Conservation (phyloP, 371 early-diverging fungal species). For the Mortierella sp. region DNA sequence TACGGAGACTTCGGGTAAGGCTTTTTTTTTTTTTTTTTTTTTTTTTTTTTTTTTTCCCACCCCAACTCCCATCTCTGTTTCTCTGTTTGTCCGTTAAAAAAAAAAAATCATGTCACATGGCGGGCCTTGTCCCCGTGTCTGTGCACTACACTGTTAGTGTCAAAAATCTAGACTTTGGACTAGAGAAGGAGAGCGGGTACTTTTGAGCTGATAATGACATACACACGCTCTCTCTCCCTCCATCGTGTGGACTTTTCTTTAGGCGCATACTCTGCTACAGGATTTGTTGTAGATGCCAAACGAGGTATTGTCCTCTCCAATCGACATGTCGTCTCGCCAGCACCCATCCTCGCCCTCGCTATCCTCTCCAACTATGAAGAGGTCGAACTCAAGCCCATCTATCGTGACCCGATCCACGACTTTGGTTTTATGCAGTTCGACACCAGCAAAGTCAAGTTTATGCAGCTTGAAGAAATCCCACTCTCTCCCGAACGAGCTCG, state of each 20-base stretch:
- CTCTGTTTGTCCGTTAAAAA: not conserved
- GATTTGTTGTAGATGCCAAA: constrained; percentile 93
- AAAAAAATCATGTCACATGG: not conserved
- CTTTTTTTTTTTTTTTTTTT: no score
- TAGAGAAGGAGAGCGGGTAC: not conserved
- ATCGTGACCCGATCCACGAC: constrained; percentile 89
- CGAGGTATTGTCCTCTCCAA: constrained; percentile 92
- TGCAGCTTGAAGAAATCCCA: constrained; percentile 74
- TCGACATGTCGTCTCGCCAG: constrained; percentile 88
- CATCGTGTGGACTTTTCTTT: not conserved
- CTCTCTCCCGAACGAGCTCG: constrained; percentile 80
- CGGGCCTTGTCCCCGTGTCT: not conserved
- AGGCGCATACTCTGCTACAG: constrained; percentile 83
- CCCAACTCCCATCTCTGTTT: no score
- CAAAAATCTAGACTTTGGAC: constrained; percentile 1
- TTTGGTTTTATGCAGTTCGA: constrained; percentile 93
- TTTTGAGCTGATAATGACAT: no score
- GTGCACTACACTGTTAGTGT: not conserved
- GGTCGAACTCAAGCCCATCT: constrained; percentile 81
- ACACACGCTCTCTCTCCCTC: not conserved
- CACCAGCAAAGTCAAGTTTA: constrained; percentile 78
- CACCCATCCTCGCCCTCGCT: constrained; percentile 85
- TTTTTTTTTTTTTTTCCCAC: no score
- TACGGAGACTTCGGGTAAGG: constrained; percentile 84
- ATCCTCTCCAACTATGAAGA: constrained; percentile 90